A percentile compares a stretch with the other conserved stretches of the same genome.
Conservation (phyloP, 805 yeast species). For the Ogataea ramenticola region DNA sequence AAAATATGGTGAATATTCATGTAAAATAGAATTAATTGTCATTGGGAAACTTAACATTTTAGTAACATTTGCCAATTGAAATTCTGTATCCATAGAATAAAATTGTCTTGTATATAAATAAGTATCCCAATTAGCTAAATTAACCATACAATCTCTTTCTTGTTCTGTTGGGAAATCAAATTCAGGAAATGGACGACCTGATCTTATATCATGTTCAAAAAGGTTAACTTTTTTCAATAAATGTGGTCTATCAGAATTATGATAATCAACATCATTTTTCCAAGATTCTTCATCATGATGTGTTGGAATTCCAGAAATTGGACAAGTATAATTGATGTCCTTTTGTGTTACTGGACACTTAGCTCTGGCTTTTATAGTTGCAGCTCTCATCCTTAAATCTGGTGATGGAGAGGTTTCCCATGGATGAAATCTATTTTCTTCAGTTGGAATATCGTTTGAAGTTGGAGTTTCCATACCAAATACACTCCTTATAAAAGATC, state of each 20-base stretch:
- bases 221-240: constrained; percentile 79
- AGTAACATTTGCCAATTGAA: constrained; percentile 90
- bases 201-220: constrained; percentile 90
- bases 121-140: constrained; percentile 84
- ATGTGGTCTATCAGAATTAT: constrained; percentile 57
- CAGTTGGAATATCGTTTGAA: constrained; percentile 60
- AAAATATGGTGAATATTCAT: constrained; percentile 79
- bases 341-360: constrained; percentile 84
- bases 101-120: constrained; percentile 89
- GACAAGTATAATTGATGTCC: constrained; percentile 81
- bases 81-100: constrained; percentile 94
- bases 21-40: constrained; percentile 78
- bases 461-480: constrained; percentile 52
- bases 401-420: constrained; percentile 93
- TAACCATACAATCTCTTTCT: constrained; percentile 66
- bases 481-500: constrained; percentile 29
- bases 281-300: constrained; percentile 89
- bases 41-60: constrained; percentile 91
- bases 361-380: constrained; percentile 79
- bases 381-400: constrained; percentile 86
- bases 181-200: constrained; percentile 92
- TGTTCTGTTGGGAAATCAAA: constrained; percentile 85
- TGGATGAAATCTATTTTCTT: constrained; percentile 66
- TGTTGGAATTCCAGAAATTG: constrained; percentile 92
- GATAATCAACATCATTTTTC: constrained; percentile 73